These are phyloP conservation scores for Phytophthora fragariaefolia DNA, from an alignment of 352 stramenopile genomes.

Conservation along the genomic window DNA sequence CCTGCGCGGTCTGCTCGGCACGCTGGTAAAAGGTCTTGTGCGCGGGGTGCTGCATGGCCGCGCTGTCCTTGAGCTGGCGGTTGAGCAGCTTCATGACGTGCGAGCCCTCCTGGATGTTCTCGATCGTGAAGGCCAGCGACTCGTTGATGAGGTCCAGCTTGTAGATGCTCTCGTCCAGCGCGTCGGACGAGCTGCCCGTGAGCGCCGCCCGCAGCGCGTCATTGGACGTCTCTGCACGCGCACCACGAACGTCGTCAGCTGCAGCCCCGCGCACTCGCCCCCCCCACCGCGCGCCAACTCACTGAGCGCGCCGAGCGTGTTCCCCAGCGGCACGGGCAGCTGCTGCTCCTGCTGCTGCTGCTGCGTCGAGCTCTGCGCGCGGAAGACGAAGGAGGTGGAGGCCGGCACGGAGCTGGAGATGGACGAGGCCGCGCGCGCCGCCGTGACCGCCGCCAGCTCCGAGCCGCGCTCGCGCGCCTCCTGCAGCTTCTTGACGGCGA, in stretches of 20 bases:
- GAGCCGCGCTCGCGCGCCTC: conserved; percentile 70
- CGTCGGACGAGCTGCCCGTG: conserved; percentile 38
- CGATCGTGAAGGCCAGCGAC: conserved; percentile 81
- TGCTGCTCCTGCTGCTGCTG: conserved; percentile 22
- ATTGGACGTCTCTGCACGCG: conserved; percentile 60
- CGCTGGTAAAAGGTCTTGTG: conserved; percentile 46
- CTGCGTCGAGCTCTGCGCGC: conserved; percentile 35
- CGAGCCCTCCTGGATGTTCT: conserved; percentile 79
- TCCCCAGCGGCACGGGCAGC: conserved; percentile 18
- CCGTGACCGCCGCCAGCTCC: conserved; percentile 59
- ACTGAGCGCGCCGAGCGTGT: conserved; percentile 37
- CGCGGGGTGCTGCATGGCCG: conserved; percentile 41
- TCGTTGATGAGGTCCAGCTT: conserved; percentile 86
- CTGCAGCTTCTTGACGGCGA: conserved; percentile 79
- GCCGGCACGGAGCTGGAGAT: conserved; percentile 58
- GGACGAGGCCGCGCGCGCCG: conserved; percentile 54
- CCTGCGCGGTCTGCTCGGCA: conserved; percentile 1
- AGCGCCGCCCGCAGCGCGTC: conserved; percentile 45
- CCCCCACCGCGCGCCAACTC: neutral
- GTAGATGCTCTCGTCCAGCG: conserved; percentile 58
- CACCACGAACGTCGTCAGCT: neutral
- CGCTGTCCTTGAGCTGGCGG: conserved; percentile 67
- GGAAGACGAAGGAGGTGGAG: conserved; percentile 49
- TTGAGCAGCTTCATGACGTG: conserved; percentile 79
- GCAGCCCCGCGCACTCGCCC: neutral